Percentiles rank a stretch among this genome's conserved stretches.
Conservation (phyloP, 768 basidiomycete genomes). For the Cantharellus anzutake region DNA sequence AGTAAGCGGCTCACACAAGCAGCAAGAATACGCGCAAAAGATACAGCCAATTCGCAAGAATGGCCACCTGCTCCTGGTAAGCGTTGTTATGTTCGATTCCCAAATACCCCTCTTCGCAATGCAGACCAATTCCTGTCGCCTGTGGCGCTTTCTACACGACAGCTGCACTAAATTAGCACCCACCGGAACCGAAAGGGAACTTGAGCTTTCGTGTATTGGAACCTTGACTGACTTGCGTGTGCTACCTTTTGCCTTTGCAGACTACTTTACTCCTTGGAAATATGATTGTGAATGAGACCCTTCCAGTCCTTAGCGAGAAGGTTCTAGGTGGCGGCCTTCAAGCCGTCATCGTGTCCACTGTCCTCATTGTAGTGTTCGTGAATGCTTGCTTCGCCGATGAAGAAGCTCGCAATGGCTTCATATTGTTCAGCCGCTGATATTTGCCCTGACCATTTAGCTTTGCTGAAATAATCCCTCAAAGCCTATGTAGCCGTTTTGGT, state of each 20-base stretch:
- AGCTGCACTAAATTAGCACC: no score
- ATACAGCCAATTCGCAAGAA: slow-evolving; percentile 76
- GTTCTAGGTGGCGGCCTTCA: slow-evolving; percentile 62
- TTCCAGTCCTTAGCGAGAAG: slow-evolving; percentile 66
- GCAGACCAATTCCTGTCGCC: background rate
- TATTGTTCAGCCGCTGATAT: no score
- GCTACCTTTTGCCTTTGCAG: background rate
- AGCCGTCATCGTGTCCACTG: slow-evolving; percentile 66
- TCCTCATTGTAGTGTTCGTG: slow-evolving; percentile 73
- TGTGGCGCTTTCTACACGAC: no score
- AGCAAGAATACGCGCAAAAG: slow-evolving; percentile 62
- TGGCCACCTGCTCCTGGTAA: slow-evolving; percentile 60
- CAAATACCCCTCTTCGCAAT: background rate
- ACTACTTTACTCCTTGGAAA: slow-evolving; percentile 60
- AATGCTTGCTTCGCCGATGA: background rate
- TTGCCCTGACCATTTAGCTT: slow-evolving; percentile 30
- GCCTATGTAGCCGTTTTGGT: slow-evolving; percentile 73
- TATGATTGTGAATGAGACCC: slow-evolving; percentile 82
- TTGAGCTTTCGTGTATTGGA: no score
- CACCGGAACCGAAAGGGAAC: no score
- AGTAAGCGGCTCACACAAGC: slow-evolving; percentile 64
- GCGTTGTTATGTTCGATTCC: background rate
- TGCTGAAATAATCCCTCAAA: slow-evolving; percentile 82
- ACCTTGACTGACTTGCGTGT: background rate
- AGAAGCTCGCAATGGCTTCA: no score